phyloP scores from a whole-genome alignment of 306 rosid species.

The Pueraria montana region DNA sequence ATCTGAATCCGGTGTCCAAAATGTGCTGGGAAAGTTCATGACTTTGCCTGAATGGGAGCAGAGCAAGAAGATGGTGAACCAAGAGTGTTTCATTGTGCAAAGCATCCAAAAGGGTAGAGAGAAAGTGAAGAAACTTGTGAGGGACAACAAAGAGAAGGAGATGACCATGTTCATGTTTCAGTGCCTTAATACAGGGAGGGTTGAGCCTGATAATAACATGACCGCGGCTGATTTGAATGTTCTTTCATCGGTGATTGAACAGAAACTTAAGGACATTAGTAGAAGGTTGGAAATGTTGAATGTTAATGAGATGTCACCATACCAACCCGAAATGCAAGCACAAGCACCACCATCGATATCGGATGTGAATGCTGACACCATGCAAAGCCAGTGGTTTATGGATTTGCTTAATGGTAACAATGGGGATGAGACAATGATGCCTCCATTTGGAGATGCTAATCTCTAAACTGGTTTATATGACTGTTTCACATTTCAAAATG shows the following conservation, averaged over 20 bases:
- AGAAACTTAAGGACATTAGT: conserved; percentile 27
- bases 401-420: no score
- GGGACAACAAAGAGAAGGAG: conserved; percentile 45
- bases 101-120: conserved; percentile 37
- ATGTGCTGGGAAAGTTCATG: no score
- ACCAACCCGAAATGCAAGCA: neutral
- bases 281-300: conserved; percentile 30
- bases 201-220: conserved; percentile 13
- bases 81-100: conserved; percentile 41
- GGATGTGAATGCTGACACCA: no score
- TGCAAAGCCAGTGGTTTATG: no score
- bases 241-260: conserved; percentile 41
- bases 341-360: no score
- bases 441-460: no score
- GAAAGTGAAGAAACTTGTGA: conserved; percentile 26
- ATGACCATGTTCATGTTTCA: conserved; percentile 37
- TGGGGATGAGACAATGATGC: no score
- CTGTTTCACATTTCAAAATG: no score
- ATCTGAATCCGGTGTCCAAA: no score
- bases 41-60: conserved; percentile 45
- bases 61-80: conserved; percentile 52
- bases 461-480: no score
- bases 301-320: neutral
- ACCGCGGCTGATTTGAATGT: conserved; percentile 36
- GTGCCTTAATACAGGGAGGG: conserved; percentile 26